Conservation (phyloP, 2,329 filamentous ascomycete genomes). For the Penicillium sp. region DNA sequence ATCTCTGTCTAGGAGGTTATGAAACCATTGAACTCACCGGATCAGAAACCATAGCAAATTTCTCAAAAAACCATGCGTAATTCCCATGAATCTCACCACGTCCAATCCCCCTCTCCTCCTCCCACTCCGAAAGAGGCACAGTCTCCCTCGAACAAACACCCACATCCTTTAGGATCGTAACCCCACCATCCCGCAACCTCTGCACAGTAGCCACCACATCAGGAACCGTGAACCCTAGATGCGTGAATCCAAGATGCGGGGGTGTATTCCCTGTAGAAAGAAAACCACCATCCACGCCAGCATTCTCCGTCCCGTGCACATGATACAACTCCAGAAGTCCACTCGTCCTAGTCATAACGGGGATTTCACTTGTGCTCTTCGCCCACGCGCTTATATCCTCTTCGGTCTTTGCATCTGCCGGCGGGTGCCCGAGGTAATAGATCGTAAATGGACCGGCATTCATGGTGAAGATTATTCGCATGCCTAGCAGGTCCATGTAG, state of each 20-base stretch:
- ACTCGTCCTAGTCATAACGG: slow-evolving; percentile 29
- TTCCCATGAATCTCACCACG: slow-evolving; percentile 34
- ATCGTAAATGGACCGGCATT: slow-evolving; percentile 42
- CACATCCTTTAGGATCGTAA: slow-evolving; percentile 37
- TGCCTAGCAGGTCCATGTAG: slow-evolving; percentile 40
- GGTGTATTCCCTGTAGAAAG: slow-evolving; percentile 33
- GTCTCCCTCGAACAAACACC: slow-evolving; percentile 27
- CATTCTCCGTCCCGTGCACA: slow-evolving; percentile 35
- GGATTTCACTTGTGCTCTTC: slow-evolving; percentile 25
- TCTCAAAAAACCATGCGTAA: slow-evolving; percentile 35
- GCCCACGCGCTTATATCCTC: slow-evolving; percentile 32
- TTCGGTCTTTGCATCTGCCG: slow-evolving; percentile 24
- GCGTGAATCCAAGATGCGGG: slow-evolving; percentile 39
- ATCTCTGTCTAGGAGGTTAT: not conserved
- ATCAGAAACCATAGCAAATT: slow-evolving; percentile 41
- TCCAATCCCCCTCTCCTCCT: slow-evolving; percentile 33
- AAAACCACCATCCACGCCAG: slow-evolving; percentile 8
- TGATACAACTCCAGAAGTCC: slow-evolving; percentile 41
- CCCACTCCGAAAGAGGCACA: slow-evolving; percentile 37
- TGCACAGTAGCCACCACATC: slow-evolving; percentile 32
- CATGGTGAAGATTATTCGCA: slow-evolving; percentile 41
- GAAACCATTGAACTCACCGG: slow-evolving; percentile 29
- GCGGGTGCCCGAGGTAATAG: slow-evolving; percentile 42
- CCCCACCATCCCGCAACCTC: slow-evolving; percentile 29
- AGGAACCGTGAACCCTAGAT: slow-evolving; percentile 42